These are phyloP conservation scores for Dioscorea cayenensis DNA, from an alignment of 116 monocot genomes.

Conservation along the genomic window DNA sequence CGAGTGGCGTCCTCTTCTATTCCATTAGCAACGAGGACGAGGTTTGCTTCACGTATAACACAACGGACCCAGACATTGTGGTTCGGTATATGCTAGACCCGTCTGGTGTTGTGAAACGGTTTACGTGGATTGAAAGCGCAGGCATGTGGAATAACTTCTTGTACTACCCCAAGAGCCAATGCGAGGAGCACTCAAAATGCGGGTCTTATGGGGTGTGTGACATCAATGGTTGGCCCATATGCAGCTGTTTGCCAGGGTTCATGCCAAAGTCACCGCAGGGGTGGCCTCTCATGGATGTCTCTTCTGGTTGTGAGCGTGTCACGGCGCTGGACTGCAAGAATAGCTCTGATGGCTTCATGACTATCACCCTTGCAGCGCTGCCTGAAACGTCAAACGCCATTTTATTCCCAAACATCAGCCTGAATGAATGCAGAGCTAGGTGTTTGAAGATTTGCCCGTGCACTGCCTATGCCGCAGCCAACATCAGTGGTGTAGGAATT, in stretches of 20 bases:
- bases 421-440: not conserved
- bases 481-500: not conserved
- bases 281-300: not conserved
- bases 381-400: not conserved
- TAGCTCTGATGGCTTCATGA: not conserved
- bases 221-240: not conserved
- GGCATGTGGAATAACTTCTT: not conserved
- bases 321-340: not conserved
- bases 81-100: conserved; percentile 3
- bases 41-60: not conserved
- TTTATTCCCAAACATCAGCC: not conserved
- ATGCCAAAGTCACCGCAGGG: not conserved
- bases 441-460: not conserved
- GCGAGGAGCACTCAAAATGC: not conserved
- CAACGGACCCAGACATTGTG: not conserved
- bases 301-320: not conserved
- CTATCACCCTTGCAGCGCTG: not conserved
- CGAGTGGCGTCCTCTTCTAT: not conserved
- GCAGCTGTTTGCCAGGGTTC: not conserved
- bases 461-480: not conserved
- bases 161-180: not conserved
- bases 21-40: not conserved
- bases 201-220: not conserved
- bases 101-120: not conserved
- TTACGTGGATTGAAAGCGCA: not conserved